These are phyloP conservation scores for Byssoonygena ceratinophila DNA, from an alignment of 2,329 filamentous ascomycete species.

Conservation along the genomic window DNA sequence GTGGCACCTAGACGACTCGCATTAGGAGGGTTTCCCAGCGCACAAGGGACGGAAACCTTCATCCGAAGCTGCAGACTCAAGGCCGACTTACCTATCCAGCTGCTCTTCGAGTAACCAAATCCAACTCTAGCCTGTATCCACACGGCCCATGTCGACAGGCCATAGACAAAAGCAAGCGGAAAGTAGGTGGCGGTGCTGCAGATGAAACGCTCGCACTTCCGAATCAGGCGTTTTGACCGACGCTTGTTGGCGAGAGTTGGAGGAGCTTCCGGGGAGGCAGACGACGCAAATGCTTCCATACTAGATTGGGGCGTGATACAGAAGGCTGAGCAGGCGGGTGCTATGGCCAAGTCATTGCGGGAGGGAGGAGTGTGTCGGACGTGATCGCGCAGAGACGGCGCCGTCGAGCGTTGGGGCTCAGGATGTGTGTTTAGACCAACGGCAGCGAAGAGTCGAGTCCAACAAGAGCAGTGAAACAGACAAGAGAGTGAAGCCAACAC, in stretches of 20 bases:
- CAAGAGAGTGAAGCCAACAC: no score
- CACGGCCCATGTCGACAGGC: conserved; percentile 84
- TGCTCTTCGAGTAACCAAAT: conserved; percentile 42
- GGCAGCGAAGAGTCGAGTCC: no score
- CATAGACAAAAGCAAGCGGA: conserved; percentile 80
- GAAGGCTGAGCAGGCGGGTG: neutral
- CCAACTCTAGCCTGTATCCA: conserved; percentile 74
- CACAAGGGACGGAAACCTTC: neutral
- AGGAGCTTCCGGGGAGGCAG: conserved; percentile 23
- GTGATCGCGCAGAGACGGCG: no score
- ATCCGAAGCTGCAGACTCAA: neutral
- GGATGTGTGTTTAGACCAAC: no score
- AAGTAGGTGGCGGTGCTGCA: conserved; percentile 71
- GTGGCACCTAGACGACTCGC: conserved; percentile 20
- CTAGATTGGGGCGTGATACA: neutral
- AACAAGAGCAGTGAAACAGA: no score
- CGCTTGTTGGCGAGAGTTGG: conserved; percentile 35
- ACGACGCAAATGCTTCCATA: conserved; percentile 33
- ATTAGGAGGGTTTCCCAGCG: neutral
- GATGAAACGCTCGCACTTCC: conserved; percentile 65
- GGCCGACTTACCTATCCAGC: conserved; percentile 32
- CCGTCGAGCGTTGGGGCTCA: no score
- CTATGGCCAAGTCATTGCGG: neutral
- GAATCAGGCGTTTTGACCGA: conserved; percentile 34
- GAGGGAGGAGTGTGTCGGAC: neutral